phyloP scores from a whole-genome alignment of 2,329 filamentous ascomycete genomes.

The Alternaria longipes region DNA sequence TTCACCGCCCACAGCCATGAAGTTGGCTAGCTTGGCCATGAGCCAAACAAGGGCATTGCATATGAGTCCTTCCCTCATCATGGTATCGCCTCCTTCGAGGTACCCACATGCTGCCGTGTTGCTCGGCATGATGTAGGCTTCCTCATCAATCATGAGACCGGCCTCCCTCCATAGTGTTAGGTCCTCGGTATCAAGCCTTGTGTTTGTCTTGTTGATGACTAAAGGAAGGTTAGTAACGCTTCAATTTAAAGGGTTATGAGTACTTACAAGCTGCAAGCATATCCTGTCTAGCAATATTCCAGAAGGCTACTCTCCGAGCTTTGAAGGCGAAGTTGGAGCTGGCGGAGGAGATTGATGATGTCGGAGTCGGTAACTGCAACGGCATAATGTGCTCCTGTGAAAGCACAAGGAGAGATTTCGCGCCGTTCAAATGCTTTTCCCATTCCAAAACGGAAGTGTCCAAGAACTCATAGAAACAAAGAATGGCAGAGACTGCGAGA shows the following conservation, averaged over 20 bases:
- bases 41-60: constrained; percentile 73
- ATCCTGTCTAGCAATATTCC: constrained; percentile 73
- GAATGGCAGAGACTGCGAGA: constrained; percentile 70
- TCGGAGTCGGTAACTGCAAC: constrained; percentile 55
- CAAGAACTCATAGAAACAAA: constrained; percentile 74
- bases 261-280: constrained; percentile 71
- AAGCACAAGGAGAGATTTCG: constrained; percentile 69
- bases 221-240: no score
- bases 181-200: constrained; percentile 69
- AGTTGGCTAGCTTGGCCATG: constrained; percentile 72
- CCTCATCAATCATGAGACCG: constrained; percentile 65
- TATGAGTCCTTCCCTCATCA: constrained; percentile 70
- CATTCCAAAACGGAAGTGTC: constrained; percentile 70
- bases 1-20: constrained; percentile 66
- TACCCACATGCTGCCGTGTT: constrained; percentile 52
- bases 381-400: constrained; percentile 61
- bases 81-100: constrained; percentile 56
- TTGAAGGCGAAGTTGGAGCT: constrained; percentile 57
- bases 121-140: constrained; percentile 61
- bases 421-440: constrained; percentile 71
- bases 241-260: no score
- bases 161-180: constrained; percentile 70
- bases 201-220: constrained; percentile 69
- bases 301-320: constrained; percentile 68
- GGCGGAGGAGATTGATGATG: constrained; percentile 35